Evolutionary conservation across 768 basidiomycete species (phyloP), one percentile per base, ranked within the genome.

Genomic region (Candolleomyces aberdarensis): DNA sequence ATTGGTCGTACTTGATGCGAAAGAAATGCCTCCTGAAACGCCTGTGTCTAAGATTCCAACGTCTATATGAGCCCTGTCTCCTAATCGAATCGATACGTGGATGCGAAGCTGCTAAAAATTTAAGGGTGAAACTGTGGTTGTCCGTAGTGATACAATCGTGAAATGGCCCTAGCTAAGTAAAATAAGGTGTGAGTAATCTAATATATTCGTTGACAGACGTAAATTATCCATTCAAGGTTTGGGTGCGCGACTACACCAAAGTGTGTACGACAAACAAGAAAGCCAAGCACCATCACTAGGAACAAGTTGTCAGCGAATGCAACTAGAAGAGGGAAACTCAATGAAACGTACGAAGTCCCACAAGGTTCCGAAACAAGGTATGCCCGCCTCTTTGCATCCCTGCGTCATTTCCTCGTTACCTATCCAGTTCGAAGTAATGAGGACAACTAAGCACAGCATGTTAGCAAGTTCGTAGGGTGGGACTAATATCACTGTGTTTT

Each of bases 351-450:
- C 76, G 73, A 89, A 89, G 72, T 88, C 87, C 87, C 87, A 88
- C 31, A 89, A 76, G 14, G 87, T 88, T 59, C 87, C 87, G 65
- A 85, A 86, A 48, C 81, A 83, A 46, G 86, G 87, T 65, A 88
- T 88, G 26, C 84, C 84, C 55, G 81, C 83, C 64, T 80, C 80
- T 71, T 86, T 90, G 76, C 85, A 91, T 20, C 88, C 90, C 70
- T 88, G 78, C 82, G 90, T 91, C 62, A 92, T 87, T 67, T 92
- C 89, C 14, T 81, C 77, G 71, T 92, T 92, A 31, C 90, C 90
- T 44, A 85, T 80, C 66, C 82, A 87, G 75, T 92, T 92, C n/a
- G 89, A 91, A 8, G 90, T 92, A 71, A 92, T 89, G 73, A 92
- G 90, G 29, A 92, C 85, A 49, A 92, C 86, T 85, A 39, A 62